phyloP scores from a whole-genome alignment of 2,329 filamentous ascomycete species.

The Aspergillus pseudoterreus region DNA sequence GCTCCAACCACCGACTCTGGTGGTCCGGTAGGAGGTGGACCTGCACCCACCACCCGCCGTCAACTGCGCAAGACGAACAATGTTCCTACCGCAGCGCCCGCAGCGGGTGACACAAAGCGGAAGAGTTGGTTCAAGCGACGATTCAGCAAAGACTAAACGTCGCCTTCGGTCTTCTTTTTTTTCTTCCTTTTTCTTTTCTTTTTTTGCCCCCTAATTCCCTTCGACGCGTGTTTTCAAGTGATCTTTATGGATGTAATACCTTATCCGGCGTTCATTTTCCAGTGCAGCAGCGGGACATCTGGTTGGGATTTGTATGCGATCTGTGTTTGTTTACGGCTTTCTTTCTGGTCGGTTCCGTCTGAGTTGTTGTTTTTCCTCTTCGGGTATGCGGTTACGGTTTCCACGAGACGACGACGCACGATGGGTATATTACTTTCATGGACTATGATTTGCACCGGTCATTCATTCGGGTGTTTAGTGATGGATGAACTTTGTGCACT shows the following conservation, averaged over 20 bases:
- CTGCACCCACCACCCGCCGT: slow-evolving; percentile 14
- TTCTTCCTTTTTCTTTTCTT: background rate
- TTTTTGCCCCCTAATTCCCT: slow-evolving; percentile 3
- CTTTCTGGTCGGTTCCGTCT: background rate
- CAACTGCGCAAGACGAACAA: slow-evolving; percentile 22
- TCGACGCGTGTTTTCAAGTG: background rate
- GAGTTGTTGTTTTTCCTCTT: slow-evolving; percentile 4
- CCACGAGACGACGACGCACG: slow-evolving; percentile 20
- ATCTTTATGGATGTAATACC: no score
- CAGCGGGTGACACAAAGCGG: slow-evolving; percentile 53
- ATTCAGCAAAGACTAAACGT: slow-evolving; percentile 58
- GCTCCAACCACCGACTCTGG: slow-evolving; percentile 18
- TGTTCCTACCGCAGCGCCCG: slow-evolving; percentile 1
- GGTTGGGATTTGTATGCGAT: no score
- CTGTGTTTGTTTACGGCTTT: slow-evolving; percentile 1
- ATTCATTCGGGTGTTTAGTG: slow-evolving; percentile 1
- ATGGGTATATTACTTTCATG: slow-evolving; percentile 8
- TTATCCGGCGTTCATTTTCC: no score
- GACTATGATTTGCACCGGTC: background rate
- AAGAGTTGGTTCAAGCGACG: slow-evolving; percentile 85
- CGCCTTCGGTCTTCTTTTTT: background rate
- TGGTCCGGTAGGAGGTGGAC: slow-evolving; percentile 24
- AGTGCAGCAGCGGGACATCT: no score
- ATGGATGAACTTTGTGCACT: slow-evolving; percentile 5
- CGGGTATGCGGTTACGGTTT: slow-evolving; percentile 5